Percentiles rank a stretch among this genome's conserved stretches.
Evolutionary conservation across 306 rosid genomes (phyloP).

Genomic region (Lagenaria siceraria): DNA sequence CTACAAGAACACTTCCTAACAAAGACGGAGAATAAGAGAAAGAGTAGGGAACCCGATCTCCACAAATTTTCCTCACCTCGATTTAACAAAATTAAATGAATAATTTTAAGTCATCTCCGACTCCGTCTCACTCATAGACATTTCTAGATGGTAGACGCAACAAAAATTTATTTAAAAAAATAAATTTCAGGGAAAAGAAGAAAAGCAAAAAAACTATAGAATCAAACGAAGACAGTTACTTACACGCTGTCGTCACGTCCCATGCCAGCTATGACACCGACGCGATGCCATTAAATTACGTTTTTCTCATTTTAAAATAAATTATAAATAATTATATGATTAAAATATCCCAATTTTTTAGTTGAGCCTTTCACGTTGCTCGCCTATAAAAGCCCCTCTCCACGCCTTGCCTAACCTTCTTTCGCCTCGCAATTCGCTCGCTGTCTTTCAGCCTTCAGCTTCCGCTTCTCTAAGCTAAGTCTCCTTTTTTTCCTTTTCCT

Average conservation of each 20-base stretch:
- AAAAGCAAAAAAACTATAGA: background rate
- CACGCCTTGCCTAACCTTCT: background rate
- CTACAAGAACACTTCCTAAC: no score
- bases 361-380: background rate
- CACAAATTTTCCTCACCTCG: no score
- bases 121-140: no score
- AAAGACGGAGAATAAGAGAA: no score
- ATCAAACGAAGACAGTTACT: background rate
- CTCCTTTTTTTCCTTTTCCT: background rate
- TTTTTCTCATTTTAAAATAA: background rate
- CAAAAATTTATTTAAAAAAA: no score
- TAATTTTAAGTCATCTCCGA: no score
- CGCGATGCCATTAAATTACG: background rate
- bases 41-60: no score
- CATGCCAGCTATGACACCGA: slow-evolving; percentile 10
- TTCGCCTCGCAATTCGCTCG: background rate
- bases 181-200: no score
- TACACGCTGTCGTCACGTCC: slow-evolving; percentile 2
- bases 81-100: no score
- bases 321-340: no score
- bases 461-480: background rate
- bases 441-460: background rate
- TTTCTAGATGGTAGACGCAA: no score
- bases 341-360: background rate
- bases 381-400: background rate